These are phyloP conservation scores for Metrosideros polymorpha DNA, from an alignment of 441 rosid genomes.

Conservation along the genomic window DNA sequence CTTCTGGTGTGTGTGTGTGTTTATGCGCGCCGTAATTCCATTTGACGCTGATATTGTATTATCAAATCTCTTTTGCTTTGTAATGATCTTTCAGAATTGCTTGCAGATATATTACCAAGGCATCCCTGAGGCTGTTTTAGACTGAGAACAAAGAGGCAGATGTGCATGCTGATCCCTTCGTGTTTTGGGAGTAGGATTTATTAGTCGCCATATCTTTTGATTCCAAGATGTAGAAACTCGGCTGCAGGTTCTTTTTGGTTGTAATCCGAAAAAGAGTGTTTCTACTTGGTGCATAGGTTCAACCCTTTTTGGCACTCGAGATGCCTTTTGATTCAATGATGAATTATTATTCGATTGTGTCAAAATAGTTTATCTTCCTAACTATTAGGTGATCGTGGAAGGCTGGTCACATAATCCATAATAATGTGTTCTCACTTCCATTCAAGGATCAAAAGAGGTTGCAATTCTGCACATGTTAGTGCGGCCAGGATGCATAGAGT, in stretches of 20 bases:
- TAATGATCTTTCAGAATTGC: neutral
- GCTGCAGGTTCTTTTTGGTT: neutral
- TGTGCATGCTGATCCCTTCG: rapidly evolving
- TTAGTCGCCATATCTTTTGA: neutral
- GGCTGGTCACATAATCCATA: no score
- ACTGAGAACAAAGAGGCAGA: neutral
- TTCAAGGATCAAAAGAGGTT: no score
- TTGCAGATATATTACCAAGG: neutral
- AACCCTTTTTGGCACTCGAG: neutral
- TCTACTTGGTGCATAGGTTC: neutral
- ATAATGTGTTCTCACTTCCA: no score
- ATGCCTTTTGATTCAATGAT: neutral
- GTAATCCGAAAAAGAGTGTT: neutral
- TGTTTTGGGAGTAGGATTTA: no score
- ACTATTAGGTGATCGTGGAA: no score
- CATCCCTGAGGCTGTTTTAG: neutral
- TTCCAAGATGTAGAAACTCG: neutral
- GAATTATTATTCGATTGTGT: neutral
- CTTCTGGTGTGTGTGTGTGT: neutral
- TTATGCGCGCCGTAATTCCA: rapidly evolving
- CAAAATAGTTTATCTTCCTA: no score
- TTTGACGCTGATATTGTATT: neutral
- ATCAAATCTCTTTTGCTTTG: neutral
- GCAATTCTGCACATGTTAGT: neutral
- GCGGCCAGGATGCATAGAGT: no score